These are phyloP conservation scores for Thielaviopsis musarum DNA, from an alignment of 2,329 filamentous ascomycete genomes.

Conservation along the genomic window DNA sequence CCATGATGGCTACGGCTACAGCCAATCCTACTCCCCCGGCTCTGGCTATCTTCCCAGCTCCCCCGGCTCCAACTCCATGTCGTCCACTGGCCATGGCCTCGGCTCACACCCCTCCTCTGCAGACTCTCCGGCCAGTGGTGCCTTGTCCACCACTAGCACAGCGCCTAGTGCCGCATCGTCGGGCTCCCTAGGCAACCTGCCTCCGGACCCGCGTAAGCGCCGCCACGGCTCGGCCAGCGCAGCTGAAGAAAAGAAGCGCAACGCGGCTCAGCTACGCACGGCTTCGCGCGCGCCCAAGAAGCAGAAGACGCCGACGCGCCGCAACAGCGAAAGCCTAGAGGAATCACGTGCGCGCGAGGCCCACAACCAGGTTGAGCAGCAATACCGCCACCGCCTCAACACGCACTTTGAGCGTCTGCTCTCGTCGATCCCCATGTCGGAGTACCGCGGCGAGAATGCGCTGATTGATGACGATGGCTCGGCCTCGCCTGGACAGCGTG, in stretches of 20 bases:
- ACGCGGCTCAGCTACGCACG: slow-evolving; percentile 12
- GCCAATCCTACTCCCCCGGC: not conserved
- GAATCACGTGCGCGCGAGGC: slow-evolving; percentile 18
- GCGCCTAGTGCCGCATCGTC: not conserved
- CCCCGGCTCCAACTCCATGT: not conserved
- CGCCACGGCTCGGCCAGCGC: slow-evolving; percentile 7
- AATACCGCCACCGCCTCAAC: slow-evolving; percentile 31
- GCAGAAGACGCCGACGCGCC: slow-evolving; percentile 5
- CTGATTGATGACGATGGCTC: slow-evolving; percentile 16
- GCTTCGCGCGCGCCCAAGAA: slow-evolving; percentile 13
- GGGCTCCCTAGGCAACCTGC: not conserved
- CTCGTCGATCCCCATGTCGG: slow-evolving; percentile 22
- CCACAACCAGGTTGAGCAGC: slow-evolving; percentile 32
- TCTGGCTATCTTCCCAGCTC: not conserved
- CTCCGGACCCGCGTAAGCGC: slow-evolving; percentile 5
- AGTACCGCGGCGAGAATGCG: slow-evolving; percentile 16
- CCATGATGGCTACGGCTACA: not conserved
- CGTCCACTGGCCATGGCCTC: not conserved
- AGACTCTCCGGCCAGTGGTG: not conserved
- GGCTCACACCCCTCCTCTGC: slow-evolving; percentile 3
- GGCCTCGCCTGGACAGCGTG: slow-evolving; percentile 16
- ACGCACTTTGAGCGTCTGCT: slow-evolving; percentile 28
- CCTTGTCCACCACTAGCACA: not conserved
- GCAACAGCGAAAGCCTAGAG: slow-evolving; percentile 29
- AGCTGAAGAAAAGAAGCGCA: slow-evolving; percentile 11